A percentile compares a stretch with the other conserved stretches of the same genome.
Conservation (phyloP, 768 basidiomycete genomes). For the Mycena chlorophos region DNA sequence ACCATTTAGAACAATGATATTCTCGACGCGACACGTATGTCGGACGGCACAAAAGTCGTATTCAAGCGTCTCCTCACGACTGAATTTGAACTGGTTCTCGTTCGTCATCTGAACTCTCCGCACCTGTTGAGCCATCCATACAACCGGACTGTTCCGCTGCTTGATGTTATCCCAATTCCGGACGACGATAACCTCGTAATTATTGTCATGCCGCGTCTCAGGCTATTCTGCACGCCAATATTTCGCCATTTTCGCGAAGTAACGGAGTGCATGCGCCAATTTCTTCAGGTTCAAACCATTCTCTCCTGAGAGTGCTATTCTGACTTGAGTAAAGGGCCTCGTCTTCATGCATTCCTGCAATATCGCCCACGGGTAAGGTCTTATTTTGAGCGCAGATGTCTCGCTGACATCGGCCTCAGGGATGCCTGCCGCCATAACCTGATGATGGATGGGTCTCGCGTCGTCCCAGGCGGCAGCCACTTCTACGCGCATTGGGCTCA, state of each 20-base stretch:
- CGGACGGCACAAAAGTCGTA: constrained; percentile 22
- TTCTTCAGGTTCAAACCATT: constrained; percentile 21
- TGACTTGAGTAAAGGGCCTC: constrained; percentile 18
- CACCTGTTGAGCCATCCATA: constrained; percentile 15
- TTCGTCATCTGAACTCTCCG: constrained; percentile 17
- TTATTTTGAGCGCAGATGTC: background rate
- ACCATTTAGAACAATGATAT: background rate
- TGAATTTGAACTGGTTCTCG: constrained; percentile 16
- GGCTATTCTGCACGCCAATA: constrained; percentile 17
- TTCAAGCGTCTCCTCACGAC: constrained; percentile 15
- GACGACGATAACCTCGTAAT: constrained; percentile 8
- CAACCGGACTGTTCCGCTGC: constrained; percentile 27
- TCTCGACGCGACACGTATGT: constrained; percentile 20
- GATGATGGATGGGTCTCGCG: constrained; percentile 23
- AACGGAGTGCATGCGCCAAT: constrained; percentile 23
- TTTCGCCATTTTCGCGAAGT: constrained; percentile 27
- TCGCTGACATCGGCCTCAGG: constrained; percentile 10
- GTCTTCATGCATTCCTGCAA: constrained; percentile 26
- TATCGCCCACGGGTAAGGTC: constrained; percentile 24
- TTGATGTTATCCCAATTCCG: constrained; percentile 26
- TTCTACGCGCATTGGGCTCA: too few relatives aligned
- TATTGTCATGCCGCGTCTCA: constrained; percentile 26
- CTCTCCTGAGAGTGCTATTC: background rate
- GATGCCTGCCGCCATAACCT: constrained; percentile 22
- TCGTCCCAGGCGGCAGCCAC: constrained; percentile 22